Evolutionary conservation across 768 basidiomycete genomes (phyloP).

Genomic region (Baorangia bicolor): DNA sequence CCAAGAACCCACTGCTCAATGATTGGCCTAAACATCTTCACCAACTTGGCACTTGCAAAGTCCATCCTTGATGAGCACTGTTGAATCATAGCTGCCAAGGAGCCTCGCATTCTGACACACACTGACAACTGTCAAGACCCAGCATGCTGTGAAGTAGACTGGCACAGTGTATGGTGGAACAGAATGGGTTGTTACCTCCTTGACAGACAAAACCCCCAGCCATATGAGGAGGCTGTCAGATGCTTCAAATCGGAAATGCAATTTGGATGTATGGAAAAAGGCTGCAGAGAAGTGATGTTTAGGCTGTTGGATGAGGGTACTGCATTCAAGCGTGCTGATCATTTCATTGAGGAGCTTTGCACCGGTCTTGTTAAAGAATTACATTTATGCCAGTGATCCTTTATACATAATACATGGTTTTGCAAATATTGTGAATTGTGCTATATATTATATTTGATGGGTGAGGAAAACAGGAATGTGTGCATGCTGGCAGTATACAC

Average conservation of each 20-base stretch:
- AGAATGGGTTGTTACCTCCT: slow-evolving; percentile 20
- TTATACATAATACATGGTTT: too few species aligned
- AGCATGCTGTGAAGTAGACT: slow-evolving; percentile 12
- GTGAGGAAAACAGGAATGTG: too few species aligned
- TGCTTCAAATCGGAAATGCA: neutral
- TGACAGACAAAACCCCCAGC: neutral
- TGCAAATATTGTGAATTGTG: too few species aligned
- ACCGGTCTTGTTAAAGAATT: neutral
- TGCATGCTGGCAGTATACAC: too few species aligned
- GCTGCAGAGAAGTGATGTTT: neutral
- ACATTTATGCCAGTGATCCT: too few species aligned
- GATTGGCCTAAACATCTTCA: neutral
- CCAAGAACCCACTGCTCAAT: neutral
- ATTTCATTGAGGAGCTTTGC: neutral
- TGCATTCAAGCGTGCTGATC: neutral
- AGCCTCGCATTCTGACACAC: neutral
- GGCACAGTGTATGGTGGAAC: slow-evolving; percentile 23
- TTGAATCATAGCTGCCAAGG: slow-evolving; percentile 5
- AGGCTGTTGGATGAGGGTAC: neutral
- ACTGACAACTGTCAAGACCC: slow-evolving; percentile 1
- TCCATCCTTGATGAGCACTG: neutral
- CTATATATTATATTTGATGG: too few species aligned
- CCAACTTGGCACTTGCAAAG: neutral
- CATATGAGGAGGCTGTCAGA: neutral
- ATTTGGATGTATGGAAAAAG: neutral